phyloP scores from a whole-genome alignment of 2,329 filamentous ascomycete species.

The Colletotrichum sansevieriae region DNA sequence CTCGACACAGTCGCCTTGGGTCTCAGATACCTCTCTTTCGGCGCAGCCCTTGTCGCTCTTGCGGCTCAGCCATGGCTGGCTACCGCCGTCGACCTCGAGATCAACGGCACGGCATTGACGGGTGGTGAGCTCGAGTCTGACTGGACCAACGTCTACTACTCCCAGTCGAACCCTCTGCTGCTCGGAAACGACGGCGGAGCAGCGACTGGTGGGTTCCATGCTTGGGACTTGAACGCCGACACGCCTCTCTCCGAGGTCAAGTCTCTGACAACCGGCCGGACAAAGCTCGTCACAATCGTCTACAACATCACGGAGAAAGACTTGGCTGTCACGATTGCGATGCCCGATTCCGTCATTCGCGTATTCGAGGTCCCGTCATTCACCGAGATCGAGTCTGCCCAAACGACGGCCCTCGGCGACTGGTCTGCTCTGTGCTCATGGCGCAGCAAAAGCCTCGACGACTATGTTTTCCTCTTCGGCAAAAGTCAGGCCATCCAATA shows the following conservation, averaged over 20 bases:
- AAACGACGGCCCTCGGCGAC: conserved; percentile 56
- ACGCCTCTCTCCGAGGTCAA: conserved; percentile 49
- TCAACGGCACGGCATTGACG: conserved; percentile 52
- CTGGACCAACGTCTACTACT: conserved; percentile 57
- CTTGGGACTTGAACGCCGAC: conserved; percentile 51
- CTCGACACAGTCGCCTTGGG: conserved; percentile 31
- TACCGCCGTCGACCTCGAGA: conserved; percentile 28
- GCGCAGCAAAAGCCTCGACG: conserved; percentile 56
- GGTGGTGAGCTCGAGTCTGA: conserved; percentile 55
- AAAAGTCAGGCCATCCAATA: conserved; percentile 56
- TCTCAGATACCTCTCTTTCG: conserved; percentile 30
- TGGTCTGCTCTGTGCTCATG: conserved; percentile 62
- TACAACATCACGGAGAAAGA: conserved; percentile 54
- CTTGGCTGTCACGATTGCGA: conserved; percentile 56
- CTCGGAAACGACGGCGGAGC: conserved; percentile 61
- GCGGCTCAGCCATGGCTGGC: conserved; percentile 30
- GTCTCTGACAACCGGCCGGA: conserved; percentile 55
- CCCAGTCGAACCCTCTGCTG: conserved; percentile 50
- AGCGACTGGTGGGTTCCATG: conserved; percentile 57
- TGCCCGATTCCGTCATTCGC: conserved; percentile 57
- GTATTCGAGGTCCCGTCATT: conserved; percentile 53
- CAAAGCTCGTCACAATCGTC: conserved; percentile 58
- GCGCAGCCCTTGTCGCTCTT: conserved; percentile 27
- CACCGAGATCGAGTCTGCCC: conserved; percentile 49
- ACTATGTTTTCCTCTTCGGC: conserved; percentile 61